Evolutionary conservation across 148 eudicot genomes (phyloP), one percentile per base, ranked within the genome.

Genomic region (Rhododendron henanense): DNA sequence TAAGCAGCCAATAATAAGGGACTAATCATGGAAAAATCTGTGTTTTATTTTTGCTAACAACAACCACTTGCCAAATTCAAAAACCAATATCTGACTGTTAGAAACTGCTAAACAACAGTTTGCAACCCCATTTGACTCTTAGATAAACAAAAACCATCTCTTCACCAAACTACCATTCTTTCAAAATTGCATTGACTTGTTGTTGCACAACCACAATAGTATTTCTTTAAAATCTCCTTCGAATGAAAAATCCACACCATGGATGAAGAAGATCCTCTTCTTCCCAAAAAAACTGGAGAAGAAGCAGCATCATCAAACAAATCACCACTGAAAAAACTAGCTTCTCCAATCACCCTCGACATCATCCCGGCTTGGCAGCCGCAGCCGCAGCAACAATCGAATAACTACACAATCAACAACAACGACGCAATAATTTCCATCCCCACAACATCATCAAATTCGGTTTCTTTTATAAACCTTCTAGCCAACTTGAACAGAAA

Each of bases 401-500:
- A 48, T 35, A 6, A 41, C 80, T 63, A 76, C 18, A 73, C 80
- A 47, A 63, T 81, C 74, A 67, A 67, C 61, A 79, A 65, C 61
- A 74, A 25, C 31, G 85, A 89, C 6, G 44, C 77, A 8, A 9
- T 78, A 44, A 63, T 86, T 84, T 85, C 87, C 74, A 45, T 84
- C 31, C n/a, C 79, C 45, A 57, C 83, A n/a, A 69, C 85, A n/a
- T 63, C 78, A 45, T 88, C 89, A 11, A 65, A 37, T n/a, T 19
- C 81, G 14, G 47, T 80, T 61, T 90, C 90, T 39, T 31, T 78
- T 2, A 28, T 76, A 16, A 88, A 88, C 78, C 84, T 83, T 2
- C 21, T 91, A 65, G 55, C 87, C 33, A 87, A 86, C 67, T 83
- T 85, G 57, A 82, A 89, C 82, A 86, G 73, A 48, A 83, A 73